Percentiles rank a stretch among this genome's conserved stretches.
Conservation (phyloP, 2,329 filamentous ascomycete species). For the Pezicula radicicola region DNA sequence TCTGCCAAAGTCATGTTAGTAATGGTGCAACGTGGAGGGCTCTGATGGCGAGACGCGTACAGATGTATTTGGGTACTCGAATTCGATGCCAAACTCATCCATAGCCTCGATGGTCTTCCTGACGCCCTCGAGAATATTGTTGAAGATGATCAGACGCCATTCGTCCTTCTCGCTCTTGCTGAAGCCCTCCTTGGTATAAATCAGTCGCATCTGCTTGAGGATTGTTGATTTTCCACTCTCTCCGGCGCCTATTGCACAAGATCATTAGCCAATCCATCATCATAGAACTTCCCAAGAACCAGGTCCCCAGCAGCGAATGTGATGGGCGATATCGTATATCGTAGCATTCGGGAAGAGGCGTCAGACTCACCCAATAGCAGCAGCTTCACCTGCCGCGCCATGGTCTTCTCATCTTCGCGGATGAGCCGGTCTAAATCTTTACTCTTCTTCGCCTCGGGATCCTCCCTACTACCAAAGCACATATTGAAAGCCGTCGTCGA, state of each 20-base stretch:
- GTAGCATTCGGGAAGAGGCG: constrained; percentile 14
- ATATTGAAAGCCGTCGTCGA: constrained; percentile 38
- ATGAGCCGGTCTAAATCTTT: constrained; percentile 84
- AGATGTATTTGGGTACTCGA: constrained; percentile 76
- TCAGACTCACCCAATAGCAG: constrained; percentile 73
- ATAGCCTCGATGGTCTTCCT: constrained; percentile 89
- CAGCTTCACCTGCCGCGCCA: constrained; percentile 89
- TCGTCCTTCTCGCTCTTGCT: constrained; percentile 85
- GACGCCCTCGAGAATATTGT: constrained; percentile 90
- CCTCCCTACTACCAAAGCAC: constrained; percentile 58
- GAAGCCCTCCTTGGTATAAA: constrained; percentile 84
- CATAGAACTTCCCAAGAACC: not conserved
- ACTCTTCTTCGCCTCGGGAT: constrained; percentile 51
- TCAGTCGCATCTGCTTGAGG: constrained; percentile 98
- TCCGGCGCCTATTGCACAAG: constrained; percentile 68
- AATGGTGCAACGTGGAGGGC: constrained; percentile 11
- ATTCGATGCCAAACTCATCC: constrained; percentile 77
- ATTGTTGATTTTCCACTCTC: constrained; percentile 97
- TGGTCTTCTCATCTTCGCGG: constrained; percentile 81
- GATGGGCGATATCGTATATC: not conserved
- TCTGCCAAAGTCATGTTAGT: constrained; percentile 44
- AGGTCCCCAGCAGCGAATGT: not conserved
- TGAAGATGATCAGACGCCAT: constrained; percentile 94
- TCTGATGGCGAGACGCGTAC: constrained; percentile 44
- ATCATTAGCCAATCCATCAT: constrained; percentile 11